Conservation (phyloP, 2,329 filamentous ascomycete species). For the Monilinia fructigena region DNA sequence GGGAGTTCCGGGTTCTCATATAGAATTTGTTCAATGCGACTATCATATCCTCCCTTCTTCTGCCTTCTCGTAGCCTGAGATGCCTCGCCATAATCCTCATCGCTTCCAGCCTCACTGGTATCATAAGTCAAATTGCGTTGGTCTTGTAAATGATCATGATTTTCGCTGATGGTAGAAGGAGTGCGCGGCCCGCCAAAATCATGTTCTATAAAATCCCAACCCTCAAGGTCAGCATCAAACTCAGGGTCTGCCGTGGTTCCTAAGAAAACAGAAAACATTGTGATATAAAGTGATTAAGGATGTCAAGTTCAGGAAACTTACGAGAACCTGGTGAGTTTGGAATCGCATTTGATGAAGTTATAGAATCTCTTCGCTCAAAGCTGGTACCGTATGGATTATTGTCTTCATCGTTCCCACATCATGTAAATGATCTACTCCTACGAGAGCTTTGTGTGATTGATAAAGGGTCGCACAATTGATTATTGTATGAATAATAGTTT, state of each 20-base stretch:
- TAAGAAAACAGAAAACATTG: conserved; percentile 43
- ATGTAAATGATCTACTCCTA: conserved; percentile 51
- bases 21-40: conserved; percentile 93
- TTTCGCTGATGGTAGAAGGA: conserved; percentile 65
- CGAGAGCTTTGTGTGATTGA: conserved; percentile 26
- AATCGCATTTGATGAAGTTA: conserved; percentile 65
- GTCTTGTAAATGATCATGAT: conserved; percentile 43
- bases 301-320: conserved; percentile 46
- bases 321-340: conserved; percentile 58
- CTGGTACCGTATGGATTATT: conserved; percentile 94
- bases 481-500: not conserved
- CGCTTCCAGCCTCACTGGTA: conserved; percentile 47
- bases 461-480: not conserved
- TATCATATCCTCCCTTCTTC: conserved; percentile 88
- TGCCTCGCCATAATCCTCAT: conserved; percentile 48
- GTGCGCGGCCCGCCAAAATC: conserved; percentile 48
- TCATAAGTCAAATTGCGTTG: conserved; percentile 36
- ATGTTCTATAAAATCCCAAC: conserved; percentile 50
- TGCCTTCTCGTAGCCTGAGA: conserved; percentile 51
- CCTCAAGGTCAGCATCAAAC: conserved; percentile 45
- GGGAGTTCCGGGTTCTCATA: conserved; percentile 90
- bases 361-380: conserved; percentile 83
- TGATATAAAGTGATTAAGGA: conserved; percentile 23
- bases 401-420: conserved; percentile 99
- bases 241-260: conserved; percentile 34